These are phyloP conservation scores for Xylariaceae sp. DNA, from an alignment of 2,329 filamentous ascomycete genomes.

Conservation along the genomic window DNA sequence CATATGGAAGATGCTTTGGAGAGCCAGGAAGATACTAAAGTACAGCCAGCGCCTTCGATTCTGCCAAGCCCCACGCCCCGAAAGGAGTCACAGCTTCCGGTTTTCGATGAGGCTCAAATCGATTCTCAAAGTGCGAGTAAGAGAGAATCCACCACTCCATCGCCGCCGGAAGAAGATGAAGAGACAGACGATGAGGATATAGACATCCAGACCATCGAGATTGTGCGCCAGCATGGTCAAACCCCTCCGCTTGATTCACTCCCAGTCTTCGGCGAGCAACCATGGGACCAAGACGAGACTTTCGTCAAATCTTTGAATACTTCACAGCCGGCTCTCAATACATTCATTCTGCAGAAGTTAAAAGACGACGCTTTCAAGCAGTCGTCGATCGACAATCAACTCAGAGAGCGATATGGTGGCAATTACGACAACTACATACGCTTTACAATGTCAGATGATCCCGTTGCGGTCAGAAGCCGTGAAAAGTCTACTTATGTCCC, in stretches of 20 bases:
- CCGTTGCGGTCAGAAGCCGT: conserved; percentile 50
- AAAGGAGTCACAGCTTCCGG: conserved; percentile 18
- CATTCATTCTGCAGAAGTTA: conserved; percentile 45
- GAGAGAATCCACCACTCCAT: conserved; percentile 41
- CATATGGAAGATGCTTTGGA: conserved; percentile 35
- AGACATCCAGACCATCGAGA: conserved; percentile 46
- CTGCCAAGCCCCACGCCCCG: conserved; percentile 15
- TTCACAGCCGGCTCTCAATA: conserved; percentile 36
- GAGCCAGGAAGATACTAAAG: conserved; percentile 16
- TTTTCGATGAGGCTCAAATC: conserved; percentile 27
- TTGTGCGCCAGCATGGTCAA: conserved; percentile 46
- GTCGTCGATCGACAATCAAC: conserved; percentile 35
- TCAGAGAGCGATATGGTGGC: conserved; percentile 40
- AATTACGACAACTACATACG: conserved; percentile 51
- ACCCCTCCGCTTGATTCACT: conserved; percentile 55
- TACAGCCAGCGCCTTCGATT: conserved; percentile 10
- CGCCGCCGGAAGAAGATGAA: conserved; percentile 48
- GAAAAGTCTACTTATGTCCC: conserved; percentile 47
- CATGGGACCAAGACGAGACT: conserved; percentile 46
- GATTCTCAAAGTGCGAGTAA: conserved; percentile 26
- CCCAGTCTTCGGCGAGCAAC: conserved; percentile 42
- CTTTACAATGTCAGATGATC: conserved; percentile 54
- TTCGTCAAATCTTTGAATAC: conserved; percentile 41
- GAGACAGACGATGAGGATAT: conserved; percentile 54
- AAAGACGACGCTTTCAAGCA: conserved; percentile 38